A percentile compares a stretch with the other conserved stretches of the same genome.
These are phyloP conservation scores for Malbranchea zuffiana DNA, from an alignment of 2,329 filamentous ascomycete species.

Conservation along the genomic window DNA sequence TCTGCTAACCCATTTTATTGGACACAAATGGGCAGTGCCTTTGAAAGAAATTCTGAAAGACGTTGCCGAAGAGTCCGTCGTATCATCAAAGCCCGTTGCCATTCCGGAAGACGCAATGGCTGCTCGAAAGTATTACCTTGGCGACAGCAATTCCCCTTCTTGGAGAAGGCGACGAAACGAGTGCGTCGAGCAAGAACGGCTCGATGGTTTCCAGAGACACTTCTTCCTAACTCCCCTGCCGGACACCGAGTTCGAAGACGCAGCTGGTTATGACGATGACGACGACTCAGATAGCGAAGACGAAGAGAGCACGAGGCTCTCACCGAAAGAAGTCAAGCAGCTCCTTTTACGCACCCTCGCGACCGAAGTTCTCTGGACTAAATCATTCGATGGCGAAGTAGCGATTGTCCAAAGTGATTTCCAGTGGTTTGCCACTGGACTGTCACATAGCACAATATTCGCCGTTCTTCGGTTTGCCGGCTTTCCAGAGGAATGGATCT, in stretches of 20 bases:
- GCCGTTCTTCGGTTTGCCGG: constrained; percentile 37
- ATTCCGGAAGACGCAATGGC: constrained; percentile 18
- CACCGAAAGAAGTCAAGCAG: constrained; percentile 29
- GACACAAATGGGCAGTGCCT: constrained; percentile 26
- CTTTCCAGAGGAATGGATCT: constrained; percentile 33
- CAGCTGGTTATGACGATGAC: constrained; percentile 19
- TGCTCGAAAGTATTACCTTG: constrained; percentile 21
- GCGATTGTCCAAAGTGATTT: constrained; percentile 36
- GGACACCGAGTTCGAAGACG: constrained; percentile 18
- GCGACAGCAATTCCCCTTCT: constrained; percentile 1
- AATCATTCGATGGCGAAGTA: constrained; percentile 25
- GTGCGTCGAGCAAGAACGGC: constrained; percentile 14
- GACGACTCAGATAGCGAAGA: constrained; percentile 18
- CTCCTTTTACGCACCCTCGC: constrained; percentile 31
- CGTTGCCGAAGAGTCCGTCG: constrained; percentile 6
- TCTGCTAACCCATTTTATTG: constrained; percentile 38
- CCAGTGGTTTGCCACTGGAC: constrained; percentile 34
- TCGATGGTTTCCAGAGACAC: constrained; percentile 18
- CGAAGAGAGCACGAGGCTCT: constrained; percentile 9
- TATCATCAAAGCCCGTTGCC: constrained; percentile 14
- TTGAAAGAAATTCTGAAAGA: constrained; percentile 15
- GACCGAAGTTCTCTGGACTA: constrained; percentile 29
- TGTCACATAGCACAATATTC: constrained; percentile 38
- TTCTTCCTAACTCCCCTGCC: constrained; percentile 31
- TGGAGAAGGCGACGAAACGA: too few species aligned